phyloP scores from a whole-genome alignment of 2,329 filamentous ascomycete species.

The Colletotrichum sp. region DNA sequence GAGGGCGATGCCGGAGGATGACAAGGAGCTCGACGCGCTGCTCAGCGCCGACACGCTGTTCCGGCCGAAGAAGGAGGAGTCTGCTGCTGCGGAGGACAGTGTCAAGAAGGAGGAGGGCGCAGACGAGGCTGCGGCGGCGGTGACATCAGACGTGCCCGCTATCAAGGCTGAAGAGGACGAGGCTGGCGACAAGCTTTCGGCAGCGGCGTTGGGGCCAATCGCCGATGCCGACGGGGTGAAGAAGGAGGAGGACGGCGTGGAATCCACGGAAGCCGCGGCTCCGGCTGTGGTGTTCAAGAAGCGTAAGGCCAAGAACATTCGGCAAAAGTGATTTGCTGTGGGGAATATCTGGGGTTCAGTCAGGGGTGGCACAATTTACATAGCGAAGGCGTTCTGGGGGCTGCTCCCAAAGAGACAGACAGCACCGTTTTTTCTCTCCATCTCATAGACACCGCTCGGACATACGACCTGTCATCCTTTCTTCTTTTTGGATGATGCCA shows the following conservation, averaged over 20 bases:
- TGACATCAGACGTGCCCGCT: conserved; percentile 27
- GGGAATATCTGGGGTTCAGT: not conserved
- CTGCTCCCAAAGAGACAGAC: not conserved
- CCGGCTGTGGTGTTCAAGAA: conserved; percentile 76
- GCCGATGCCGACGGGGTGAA: conserved; percentile 35
- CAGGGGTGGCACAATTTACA: not conserved
- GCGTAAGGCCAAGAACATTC: conserved; percentile 71
- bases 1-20: conserved; percentile 51
- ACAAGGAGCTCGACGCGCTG: conserved; percentile 67
- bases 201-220: not conserved
- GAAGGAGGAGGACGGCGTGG: conserved; percentile 39
- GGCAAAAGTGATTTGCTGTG: conserved; percentile 54
- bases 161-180: conserved; percentile 38
- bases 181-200: conserved; percentile 5
- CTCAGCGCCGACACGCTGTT: conserved; percentile 43
- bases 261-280: conserved; percentile 32
- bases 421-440: not conserved
- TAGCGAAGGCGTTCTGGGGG: conserved; percentile 4
- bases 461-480: not conserved
- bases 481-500: not conserved
- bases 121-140: conserved; percentile 28
- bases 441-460: not conserved
- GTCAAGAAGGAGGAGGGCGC: conserved; percentile 31
- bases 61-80: conserved; percentile 33
- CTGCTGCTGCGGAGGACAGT: conserved; percentile 27